A percentile compares a stretch with the other conserved stretches of the same genome.
Evolutionary conservation across 495 filamentous ascomycete genomes (phyloP).

Genomic region (Alectoria sarmentosa): DNA sequence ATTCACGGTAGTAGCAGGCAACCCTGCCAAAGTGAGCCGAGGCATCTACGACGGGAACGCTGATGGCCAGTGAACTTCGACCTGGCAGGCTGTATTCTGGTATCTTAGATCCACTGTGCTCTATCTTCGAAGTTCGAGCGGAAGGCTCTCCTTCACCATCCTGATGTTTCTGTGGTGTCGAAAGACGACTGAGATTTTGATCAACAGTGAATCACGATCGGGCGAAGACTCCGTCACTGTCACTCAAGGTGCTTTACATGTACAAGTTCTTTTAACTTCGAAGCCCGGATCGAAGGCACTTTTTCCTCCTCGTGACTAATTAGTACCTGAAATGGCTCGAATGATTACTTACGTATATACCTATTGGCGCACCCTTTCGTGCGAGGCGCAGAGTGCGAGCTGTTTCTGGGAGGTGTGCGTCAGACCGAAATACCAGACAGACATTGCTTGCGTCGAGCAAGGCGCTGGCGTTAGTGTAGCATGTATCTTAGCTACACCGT

Average conservation of each 20-base stretch:
- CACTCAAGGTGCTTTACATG: not conserved
- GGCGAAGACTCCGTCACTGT: not conserved
- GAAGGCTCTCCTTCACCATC: not conserved
- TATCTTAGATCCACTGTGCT: not conserved
- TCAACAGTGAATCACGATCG: not conserved
- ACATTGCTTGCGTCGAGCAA: not conserved
- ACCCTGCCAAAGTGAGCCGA: conserved; percentile 53
- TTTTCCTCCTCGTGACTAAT: not conserved
- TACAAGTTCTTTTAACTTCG: not conserved
- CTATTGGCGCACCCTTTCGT: not conserved
- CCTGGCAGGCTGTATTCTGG: not conserved
- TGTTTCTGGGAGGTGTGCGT: not conserved
- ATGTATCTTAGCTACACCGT: not conserved
- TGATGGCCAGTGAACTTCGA: conserved; percentile 17
- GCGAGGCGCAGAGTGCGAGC: not conserved
- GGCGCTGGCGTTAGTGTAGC: not conserved
- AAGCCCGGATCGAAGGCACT: not conserved
- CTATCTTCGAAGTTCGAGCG: not conserved
- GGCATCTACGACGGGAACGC: conserved; percentile 39
- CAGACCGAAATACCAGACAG: not conserved
- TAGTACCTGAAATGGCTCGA: not conserved
- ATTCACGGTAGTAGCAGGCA: conserved; percentile 55
- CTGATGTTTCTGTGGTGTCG: not conserved
- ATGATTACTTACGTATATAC: not conserved
- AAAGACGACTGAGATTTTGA: conserved; percentile 24